phyloP scores from a whole-genome alignment of 2,329 filamentous ascomycete species.

The Neofusicoccum umdonicola region DNA sequence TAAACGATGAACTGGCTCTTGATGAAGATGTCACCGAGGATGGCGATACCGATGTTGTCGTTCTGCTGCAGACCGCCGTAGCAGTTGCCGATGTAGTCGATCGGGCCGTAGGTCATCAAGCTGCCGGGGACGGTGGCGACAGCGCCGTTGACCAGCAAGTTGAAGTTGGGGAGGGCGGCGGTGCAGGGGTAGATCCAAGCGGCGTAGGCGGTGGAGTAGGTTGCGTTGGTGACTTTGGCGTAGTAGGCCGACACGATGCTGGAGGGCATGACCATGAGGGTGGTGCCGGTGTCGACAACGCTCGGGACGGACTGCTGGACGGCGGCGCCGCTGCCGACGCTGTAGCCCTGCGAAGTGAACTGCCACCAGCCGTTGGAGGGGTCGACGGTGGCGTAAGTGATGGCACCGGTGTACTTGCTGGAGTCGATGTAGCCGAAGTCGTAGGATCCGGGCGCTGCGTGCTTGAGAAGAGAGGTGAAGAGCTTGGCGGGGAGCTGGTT shows the following conservation, averaged over 20 bases:
- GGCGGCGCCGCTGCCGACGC: slow-evolving; percentile 47
- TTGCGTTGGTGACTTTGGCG: slow-evolving; percentile 52
- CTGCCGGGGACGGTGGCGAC: slow-evolving; percentile 53
- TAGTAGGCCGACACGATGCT: slow-evolving; percentile 60
- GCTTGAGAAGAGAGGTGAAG: slow-evolving; percentile 59
- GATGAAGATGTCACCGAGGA: slow-evolving; percentile 76
- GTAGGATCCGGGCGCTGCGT: slow-evolving; percentile 48
- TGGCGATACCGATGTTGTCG: slow-evolving; percentile 57
- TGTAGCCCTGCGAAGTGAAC: slow-evolving; percentile 57
- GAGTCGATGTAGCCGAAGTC: slow-evolving; percentile 61
- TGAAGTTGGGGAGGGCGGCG: slow-evolving; percentile 52
- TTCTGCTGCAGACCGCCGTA: slow-evolving; percentile 73
- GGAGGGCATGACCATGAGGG: slow-evolving; percentile 60
- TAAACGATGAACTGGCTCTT: slow-evolving; percentile 66
- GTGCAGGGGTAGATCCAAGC: slow-evolving; percentile 57
- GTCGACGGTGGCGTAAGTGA: slow-evolving; percentile 58
- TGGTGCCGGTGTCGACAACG: slow-evolving; percentile 71
- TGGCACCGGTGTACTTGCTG: slow-evolving; percentile 56
- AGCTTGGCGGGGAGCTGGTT: slow-evolving; percentile 50
- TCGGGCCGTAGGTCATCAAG: slow-evolving; percentile 55
- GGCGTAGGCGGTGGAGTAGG: slow-evolving; percentile 48
- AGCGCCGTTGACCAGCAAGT: slow-evolving; percentile 49
- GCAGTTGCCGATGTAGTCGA: slow-evolving; percentile 50
- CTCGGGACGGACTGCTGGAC: slow-evolving; percentile 42
- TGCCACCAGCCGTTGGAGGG: slow-evolving; percentile 62